phyloP scores from a whole-genome alignment of 2,329 filamentous ascomycete species.

The Ophiostoma novo-ulmi region DNA sequence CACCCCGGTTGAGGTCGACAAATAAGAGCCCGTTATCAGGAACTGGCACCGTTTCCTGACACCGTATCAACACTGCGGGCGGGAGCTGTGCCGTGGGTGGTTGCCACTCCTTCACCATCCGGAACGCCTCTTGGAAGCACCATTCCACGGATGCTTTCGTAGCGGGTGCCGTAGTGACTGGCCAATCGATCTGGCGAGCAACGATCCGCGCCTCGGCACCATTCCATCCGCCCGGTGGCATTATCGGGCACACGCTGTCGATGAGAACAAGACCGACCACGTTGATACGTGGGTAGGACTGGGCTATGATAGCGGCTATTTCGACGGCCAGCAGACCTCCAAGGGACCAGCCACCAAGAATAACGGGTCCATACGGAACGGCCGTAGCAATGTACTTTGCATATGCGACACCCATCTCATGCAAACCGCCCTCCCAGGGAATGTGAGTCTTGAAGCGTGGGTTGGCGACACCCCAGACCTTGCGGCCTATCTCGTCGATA shows the following conservation, averaged over 20 bases:
- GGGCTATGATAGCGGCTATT: slow-evolving; percentile 42
- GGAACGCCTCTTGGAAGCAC: slow-evolving; percentile 41
- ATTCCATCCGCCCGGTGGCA: slow-evolving; percentile 21
- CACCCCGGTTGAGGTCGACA: slow-evolving; percentile 43
- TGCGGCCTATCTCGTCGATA: slow-evolving; percentile 45
- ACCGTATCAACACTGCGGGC: slow-evolving; percentile 43
- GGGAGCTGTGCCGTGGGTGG: slow-evolving; percentile 33
- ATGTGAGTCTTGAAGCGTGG: slow-evolving; percentile 46
- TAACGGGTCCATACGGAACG: slow-evolving; percentile 39
- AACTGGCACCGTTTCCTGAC: slow-evolving; percentile 39
- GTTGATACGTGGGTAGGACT: slow-evolving; percentile 31
- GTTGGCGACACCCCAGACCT: slow-evolving; percentile 52
- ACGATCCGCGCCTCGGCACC: slow-evolving; percentile 29
- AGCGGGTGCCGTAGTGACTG: slow-evolving; percentile 30
- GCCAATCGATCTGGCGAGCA: slow-evolving; percentile 31
- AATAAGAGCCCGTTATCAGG: slow-evolving; percentile 29
- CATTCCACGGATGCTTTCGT: slow-evolving; percentile 33
- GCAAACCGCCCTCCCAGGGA: slow-evolving; percentile 47
- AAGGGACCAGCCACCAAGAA: slow-evolving; percentile 54
- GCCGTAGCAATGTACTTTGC: slow-evolving; percentile 41
- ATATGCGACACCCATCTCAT: slow-evolving; percentile 52
- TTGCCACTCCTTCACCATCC: slow-evolving; percentile 40
- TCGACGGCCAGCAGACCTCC: slow-evolving; percentile 50
- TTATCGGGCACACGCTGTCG: slow-evolving; percentile 43
- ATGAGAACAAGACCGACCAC: slow-evolving; percentile 50